Evolutionary conservation across 2,329 filamentous ascomycete genomes (phyloP), one percentile per base, ranked within the genome.

Genomic region (Neophaeococcomyces mojaviensis): DNA sequence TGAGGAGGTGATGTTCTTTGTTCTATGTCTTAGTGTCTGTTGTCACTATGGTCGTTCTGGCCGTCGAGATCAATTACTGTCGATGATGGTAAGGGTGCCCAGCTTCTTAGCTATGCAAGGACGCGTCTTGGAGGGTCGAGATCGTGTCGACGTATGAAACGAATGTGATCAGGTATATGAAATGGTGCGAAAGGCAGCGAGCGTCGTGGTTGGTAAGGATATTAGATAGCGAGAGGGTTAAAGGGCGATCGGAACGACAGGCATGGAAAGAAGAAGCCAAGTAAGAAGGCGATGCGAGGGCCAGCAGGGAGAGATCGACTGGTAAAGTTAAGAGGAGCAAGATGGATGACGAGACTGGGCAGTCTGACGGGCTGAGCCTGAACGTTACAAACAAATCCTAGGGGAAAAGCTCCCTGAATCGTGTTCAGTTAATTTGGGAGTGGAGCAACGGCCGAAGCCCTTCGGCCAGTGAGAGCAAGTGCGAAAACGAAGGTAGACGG

Each of bases 251-350:
- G 46, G 39, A 37, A 30, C 39, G 36, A 36, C 44, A 44, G 41
- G 43, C 44, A 36, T 44, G 45, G 42, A 48, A 43, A 46, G 46
- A 43, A 44, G 40, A 32, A 28, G 9, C 36, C 38, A 41, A 44
- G 44, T 38, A 46, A 47, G 47, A 45, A 37, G 43, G 35, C 32
- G 48, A 41, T 38, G 32, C 18, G 34, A 39, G 42, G 42, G 30
- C 34, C 28, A 45, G 44, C 15, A 39, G 33, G 44, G 37, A 40
- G 28, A 36, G 41, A 36, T 37, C 24, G 41, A 33, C 32, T 36
- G 41, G 20, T n/a, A 47, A 49, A 47, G 49, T 49, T 50, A 40
- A 39, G 51, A 44, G 28, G 39, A 48, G 37, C 41, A 34, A 49
- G 33, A 24, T 47, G 42, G 49, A 49, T 47, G 38, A 46, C 24